Evolutionary conservation across 192 early-diverging fungal genomes (phyloP), one percentile per base, ranked within the genome.

Genomic region (Coemansia sp.): DNA sequence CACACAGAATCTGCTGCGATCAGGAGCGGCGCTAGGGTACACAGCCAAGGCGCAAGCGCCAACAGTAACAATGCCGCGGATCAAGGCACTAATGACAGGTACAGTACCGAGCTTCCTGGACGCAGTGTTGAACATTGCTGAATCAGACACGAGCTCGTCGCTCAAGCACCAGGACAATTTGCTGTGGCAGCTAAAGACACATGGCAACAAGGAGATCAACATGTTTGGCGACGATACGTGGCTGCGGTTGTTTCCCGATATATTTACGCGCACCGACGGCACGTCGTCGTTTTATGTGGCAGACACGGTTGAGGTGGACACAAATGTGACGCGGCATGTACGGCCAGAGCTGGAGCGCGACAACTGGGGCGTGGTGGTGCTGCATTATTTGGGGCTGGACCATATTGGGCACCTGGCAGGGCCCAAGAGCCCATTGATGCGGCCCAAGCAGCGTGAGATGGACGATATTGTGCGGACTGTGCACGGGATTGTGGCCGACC

Each of bases 151-250:
- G 7, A 85, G 66, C 59, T 72, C 82, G 25, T 79, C 76, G 37
- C 65, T 83, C 10, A 55, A 63, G 56, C 64, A 82, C 62, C 86
- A 91, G 24, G 92, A 93, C 66, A 93, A 91, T 65, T 84, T 90
- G 85, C 61, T 93, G 32, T 79, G 83, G 74, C 89, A 93, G 59
- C 65, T 92, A 17, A 78, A 83, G 6, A 67, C 79, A 35, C 58
- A 69, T 2, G 73, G 81, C 24, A 72, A 73, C 9, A 85, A 85
- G 57, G 77, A 76, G 6, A 83, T 92, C 22, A 86, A 86, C 29
- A 92, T 95, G 72, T 93, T 94, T 87, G 96, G 96, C 61, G 96
- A 98, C 65, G 94, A 98, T 60, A 98, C 96, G 14, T 99, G 97
- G 97, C 86, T 91, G 45, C 87, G 87, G 38, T 73, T 99, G 48